Evolutionary conservation across 257 asterid genomes (phyloP).

Genomic region (Lithospermum erythrorhizon): DNA sequence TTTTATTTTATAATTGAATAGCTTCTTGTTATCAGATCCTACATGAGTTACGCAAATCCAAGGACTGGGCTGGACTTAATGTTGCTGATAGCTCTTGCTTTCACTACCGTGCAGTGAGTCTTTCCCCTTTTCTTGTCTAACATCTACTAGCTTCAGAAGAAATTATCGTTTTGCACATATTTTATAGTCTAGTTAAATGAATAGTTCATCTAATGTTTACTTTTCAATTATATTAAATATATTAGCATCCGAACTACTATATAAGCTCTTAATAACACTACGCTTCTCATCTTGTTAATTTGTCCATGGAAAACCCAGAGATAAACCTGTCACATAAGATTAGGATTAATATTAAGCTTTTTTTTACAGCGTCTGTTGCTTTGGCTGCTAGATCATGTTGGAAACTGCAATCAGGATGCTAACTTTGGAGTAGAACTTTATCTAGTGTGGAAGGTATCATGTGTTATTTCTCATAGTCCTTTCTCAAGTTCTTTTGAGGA

Average conservation of each 20-base stretch:
- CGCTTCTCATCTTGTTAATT: background rate
- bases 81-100: conserved; percentile 95
- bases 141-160: background rate
- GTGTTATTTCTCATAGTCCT: conserved; percentile 9
- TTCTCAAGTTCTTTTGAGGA: background rate
- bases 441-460: conserved; percentile 51
- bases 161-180: background rate
- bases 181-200: background rate
- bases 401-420: conserved; percentile 18
- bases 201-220: background rate
- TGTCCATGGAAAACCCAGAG: background rate
- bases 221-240: background rate
- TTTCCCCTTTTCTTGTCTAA: background rate
- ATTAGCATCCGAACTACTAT: background rate
- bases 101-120: conserved; percentile 87
- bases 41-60: conserved; percentile 50
- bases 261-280: background rate
- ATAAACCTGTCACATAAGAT: conserved; percentile 6
- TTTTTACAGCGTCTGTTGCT: conserved; percentile 55
- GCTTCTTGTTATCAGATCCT: conserved; percentile 32
- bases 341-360: conserved; percentile 7
- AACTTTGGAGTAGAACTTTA: conserved; percentile 34
- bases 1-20: conserved; percentile 10
- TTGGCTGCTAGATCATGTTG: conserved; percentile 36
- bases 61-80: conserved; percentile 78